phyloP scores from a whole-genome alignment of 345 rosid genomes.

The Eutrema heterophyllum region DNA sequence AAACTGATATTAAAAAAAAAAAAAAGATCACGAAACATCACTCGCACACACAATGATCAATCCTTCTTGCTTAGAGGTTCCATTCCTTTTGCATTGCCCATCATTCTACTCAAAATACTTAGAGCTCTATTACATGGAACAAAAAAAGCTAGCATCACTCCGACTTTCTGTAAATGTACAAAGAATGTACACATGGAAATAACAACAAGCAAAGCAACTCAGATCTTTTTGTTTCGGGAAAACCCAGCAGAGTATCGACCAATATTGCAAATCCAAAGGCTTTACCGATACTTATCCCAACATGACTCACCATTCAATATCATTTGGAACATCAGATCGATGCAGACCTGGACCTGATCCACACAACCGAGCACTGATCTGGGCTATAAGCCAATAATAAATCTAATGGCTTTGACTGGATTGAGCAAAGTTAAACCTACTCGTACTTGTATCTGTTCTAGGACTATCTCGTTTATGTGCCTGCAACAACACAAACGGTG shows the following conservation, averaged over 20 bases:
- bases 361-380: slow-evolving; percentile 3
- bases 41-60: slow-evolving; percentile 2
- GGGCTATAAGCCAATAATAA: neutral
- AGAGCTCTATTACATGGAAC: neutral
- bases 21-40: slow-evolving; percentile 2
- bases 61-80: too few species aligned
- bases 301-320: neutral
- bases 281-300: neutral
- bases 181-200: slow-evolving; percentile 9
- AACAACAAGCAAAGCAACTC: slow-evolving; percentile 4
- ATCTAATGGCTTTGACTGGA: slow-evolving; percentile 26
- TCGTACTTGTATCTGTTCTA: slow-evolving; percentile 12
- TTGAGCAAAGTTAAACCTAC: slow-evolving; percentile 14
- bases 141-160: neutral
- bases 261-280: neutral
- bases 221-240: neutral
- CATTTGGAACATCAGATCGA: slow-evolving; percentile 11
- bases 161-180: slow-evolving; percentile 14
- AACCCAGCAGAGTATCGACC: neutral
- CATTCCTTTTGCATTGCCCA: too few species aligned
- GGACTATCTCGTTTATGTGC: slow-evolving; percentile 16
- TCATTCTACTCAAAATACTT: too few species aligned
- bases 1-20: neutral
- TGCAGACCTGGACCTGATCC: slow-evolving; percentile 14
- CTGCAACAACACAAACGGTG: slow-evolving; percentile 13